phyloP scores from a whole-genome alignment of 2,329 filamentous ascomycete species.

The Claviceps lovelessii region DNA sequence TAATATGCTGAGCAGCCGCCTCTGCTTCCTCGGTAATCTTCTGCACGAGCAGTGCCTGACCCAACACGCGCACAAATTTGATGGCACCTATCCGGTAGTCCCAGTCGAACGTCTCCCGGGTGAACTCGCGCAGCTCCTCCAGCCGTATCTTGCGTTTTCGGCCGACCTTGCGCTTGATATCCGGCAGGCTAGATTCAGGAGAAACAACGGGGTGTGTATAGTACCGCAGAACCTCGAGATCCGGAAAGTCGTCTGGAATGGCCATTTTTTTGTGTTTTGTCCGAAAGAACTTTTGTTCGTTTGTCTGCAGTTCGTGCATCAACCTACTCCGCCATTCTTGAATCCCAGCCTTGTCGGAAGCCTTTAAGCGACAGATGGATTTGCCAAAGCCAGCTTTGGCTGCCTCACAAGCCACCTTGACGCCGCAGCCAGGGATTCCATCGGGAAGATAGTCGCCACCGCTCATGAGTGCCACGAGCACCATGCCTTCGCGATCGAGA shows the following conservation, averaged over 20 bases:
- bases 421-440: slow-evolving; percentile 74
- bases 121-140: slow-evolving; percentile 54
- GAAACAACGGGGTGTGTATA: slow-evolving; percentile 85
- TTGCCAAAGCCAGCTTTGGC: slow-evolving; percentile 76
- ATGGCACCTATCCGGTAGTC: slow-evolving; percentile 60
- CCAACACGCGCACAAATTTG: slow-evolving; percentile 70
- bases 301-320: slow-evolving; percentile 63
- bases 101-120: slow-evolving; percentile 76
- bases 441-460: slow-evolving; percentile 88
- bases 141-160: slow-evolving; percentile 15
- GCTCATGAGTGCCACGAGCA: slow-evolving; percentile 85
- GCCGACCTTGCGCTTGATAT: slow-evolving; percentile 14
- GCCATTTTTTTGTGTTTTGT: slow-evolving; percentile 57
- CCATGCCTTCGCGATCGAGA: slow-evolving; percentile 76
- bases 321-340: slow-evolving; percentile 58
- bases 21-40: slow-evolving; percentile 26
- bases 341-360: slow-evolving; percentile 44
- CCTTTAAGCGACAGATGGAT: slow-evolving; percentile 52
- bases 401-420: slow-evolving; percentile 80
- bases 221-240: slow-evolving; percentile 62
- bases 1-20: slow-evolving; percentile 36
- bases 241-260: slow-evolving; percentile 73
- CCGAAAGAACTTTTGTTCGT: slow-evolving; percentile 68
- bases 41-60: slow-evolving; percentile 57
- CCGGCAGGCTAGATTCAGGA: slow-evolving; percentile 31